Evolutionary conservation across 192 early-diverging fungal species (phyloP).

Genomic region (Coemansia reversa): DNA sequence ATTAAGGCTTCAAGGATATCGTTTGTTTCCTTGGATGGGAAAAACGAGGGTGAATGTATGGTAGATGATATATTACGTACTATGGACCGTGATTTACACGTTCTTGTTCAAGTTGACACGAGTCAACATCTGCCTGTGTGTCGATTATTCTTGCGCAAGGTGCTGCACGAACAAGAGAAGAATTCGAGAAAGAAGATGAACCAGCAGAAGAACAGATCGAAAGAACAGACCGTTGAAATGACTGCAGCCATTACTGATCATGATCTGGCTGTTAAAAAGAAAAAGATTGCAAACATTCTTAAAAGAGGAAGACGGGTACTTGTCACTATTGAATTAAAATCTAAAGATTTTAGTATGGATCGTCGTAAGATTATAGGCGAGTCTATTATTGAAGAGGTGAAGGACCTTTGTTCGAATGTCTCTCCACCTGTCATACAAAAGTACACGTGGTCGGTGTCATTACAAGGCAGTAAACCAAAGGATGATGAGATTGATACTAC

Average conservation of each 20-base stretch:
- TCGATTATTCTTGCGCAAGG: constrained; percentile 35
- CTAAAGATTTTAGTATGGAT: background rate
- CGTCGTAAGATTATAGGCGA: constrained; percentile 9
- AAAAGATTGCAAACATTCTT: constrained; percentile 12
- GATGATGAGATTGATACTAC: too few species aligned
- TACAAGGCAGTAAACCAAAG: constrained; percentile 14
- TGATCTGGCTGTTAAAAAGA: constrained; percentile 36
- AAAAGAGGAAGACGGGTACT: constrained; percentile 28
- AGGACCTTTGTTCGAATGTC: constrained; percentile 4
- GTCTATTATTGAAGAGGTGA: background rate
- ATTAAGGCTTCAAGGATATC: constrained; percentile 29
- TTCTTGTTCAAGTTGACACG: constrained; percentile 30
- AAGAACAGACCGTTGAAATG: constrained; percentile 24
- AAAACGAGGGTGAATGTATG: constrained; percentile 16
- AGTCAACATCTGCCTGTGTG: constrained; percentile 26
- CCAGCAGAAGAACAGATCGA: constrained; percentile 2
- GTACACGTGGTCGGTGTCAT: constrained; percentile 20
- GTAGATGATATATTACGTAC: constrained; percentile 13
- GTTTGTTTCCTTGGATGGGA: constrained; percentile 22
- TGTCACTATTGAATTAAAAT: constrained; percentile 15
- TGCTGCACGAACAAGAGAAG: constrained; percentile 39
- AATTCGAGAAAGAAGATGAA: constrained; percentile 19
- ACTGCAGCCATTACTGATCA: constrained; percentile 17
- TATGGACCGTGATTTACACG: constrained; percentile 26
- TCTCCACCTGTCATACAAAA: constrained; percentile 17